These are phyloP conservation scores for Cetradonia linearis DNA, from an alignment of 495 filamentous ascomycete species.

Conservation along the genomic window DNA sequence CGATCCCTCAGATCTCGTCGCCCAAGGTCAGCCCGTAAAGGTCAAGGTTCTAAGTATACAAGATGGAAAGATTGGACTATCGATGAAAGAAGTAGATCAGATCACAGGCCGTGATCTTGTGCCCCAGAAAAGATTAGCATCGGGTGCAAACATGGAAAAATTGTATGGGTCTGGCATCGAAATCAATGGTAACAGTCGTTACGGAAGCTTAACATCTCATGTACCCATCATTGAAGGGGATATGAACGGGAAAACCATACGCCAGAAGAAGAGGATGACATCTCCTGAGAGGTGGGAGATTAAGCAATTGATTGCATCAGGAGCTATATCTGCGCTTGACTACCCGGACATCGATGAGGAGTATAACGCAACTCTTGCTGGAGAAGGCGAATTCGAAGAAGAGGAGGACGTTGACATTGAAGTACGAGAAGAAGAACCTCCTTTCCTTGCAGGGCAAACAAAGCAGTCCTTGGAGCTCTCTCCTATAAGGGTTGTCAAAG, in stretches of 20 bases:
- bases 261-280: slow-evolving; percentile 79
- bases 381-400: slow-evolving; percentile 80
- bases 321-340: slow-evolving; percentile 78
- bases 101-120: slow-evolving; percentile 74
- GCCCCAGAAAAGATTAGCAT: slow-evolving; percentile 71
- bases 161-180: slow-evolving; percentile 45
- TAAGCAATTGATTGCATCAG: slow-evolving; percentile 88
- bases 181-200: slow-evolving; percentile 36
- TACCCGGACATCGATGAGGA: slow-evolving; percentile 95
- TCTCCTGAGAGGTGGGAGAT: slow-evolving; percentile 97
- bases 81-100: slow-evolving; percentile 97
- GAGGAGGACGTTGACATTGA: slow-evolving; percentile 98
- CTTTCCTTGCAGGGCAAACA: slow-evolving; percentile 91
- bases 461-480: slow-evolving; percentile 91
- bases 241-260: slow-evolving; percentile 43
- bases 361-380: slow-evolving; percentile 76
- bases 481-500: slow-evolving; percentile 92
- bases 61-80: slow-evolving; percentile 56
- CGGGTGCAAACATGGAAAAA: slow-evolving; percentile 83
- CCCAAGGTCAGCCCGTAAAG: slow-evolving; percentile 73
- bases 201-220: slow-evolving; percentile 46
- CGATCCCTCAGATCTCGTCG: slow-evolving; percentile 79
- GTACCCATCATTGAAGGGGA: slow-evolving; percentile 58
- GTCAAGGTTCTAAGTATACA: slow-evolving; percentile 80
- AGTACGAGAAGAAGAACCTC: slow-evolving; percentile 89